Base-by-base conservation (phyloP, 2,329 filamentous ascomycete species). In the Colletotrichum tabaci region DNA sequence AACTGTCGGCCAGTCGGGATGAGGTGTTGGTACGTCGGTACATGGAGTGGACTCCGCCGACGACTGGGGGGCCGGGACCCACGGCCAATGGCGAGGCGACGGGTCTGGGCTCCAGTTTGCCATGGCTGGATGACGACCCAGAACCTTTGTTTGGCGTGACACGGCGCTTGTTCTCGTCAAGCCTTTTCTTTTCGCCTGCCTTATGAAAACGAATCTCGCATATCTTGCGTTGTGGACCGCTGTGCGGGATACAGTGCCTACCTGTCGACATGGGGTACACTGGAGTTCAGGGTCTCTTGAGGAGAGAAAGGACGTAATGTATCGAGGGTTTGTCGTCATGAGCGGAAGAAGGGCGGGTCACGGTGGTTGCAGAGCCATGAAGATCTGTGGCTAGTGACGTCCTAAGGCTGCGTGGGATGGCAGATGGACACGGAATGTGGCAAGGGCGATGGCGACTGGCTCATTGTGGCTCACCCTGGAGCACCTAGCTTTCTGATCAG, bases 351-450 rank as follows among this genome's bases (percentile, higher is more conserved):
- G 15, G 18, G 68, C 57, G 68, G 68, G 68, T 67, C 58, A 71
- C 58, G 44, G 52, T 50, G 47, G 70, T 66, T 63, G 40, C 49
- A 61, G 64, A 71, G 58, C 50, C 16, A n/a, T 61, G 71, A 60
- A 67, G 66, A 71, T 71, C 67, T 67, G 69, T 73, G 72, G 72
- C 68, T 72, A 65, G 72, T 74, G 69, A 74, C 72, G 69, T 74
- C 65, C 23, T 69, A 70, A 57, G 69, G 69, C 69, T 69, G 70
- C 26, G 26, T 52, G 44, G 26, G 12, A 66, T 50, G 35, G 35
- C 4, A 6, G 26, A 30, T 30, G 26, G 38, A 62, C 35, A 49
- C 21, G n/a, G 50, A 38, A 23, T 47, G 52, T 62, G 64, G 68
- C 63, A 52, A 70, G 55, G 47, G 42, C 13, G 12, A 40, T 44